Evolutionary conservation across 148 eudicot species (phyloP).

Genomic region (Heliosperma pusillum): DNA sequence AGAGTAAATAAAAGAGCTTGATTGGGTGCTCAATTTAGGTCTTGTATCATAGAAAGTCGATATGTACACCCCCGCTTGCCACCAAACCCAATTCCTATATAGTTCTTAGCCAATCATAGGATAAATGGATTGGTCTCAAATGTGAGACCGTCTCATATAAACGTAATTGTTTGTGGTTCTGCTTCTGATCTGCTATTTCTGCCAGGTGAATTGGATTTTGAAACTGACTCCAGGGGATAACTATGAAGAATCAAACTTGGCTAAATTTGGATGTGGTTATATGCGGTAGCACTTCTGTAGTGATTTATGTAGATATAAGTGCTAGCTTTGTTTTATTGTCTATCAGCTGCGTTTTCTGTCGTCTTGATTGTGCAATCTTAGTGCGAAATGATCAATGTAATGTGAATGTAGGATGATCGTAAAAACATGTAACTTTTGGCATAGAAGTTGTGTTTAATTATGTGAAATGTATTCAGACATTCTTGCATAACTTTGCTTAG

Average conservation of each 20-base stretch:
- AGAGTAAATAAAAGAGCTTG: background rate
- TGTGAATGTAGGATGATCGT: background rate
- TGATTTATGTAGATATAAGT: slow-evolving; percentile 1
- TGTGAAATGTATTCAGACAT: too few relatives aligned
- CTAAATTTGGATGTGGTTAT: background rate
- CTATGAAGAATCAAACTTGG: background rate
- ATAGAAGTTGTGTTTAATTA: background rate
- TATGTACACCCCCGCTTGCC: background rate
- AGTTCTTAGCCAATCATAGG: background rate
- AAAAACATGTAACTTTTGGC: background rate
- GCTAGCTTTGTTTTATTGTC: slow-evolving; percentile 2
- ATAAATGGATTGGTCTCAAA: background rate
- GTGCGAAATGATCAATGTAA: background rate
- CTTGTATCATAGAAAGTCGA: background rate
- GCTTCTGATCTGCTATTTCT: background rate
- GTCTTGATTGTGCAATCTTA: background rate
- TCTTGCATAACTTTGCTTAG: too few relatives aligned
- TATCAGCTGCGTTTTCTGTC: background rate
- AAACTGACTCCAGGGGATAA: background rate
- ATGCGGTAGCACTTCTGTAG: background rate
- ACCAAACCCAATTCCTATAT: background rate
- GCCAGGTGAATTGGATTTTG: background rate
- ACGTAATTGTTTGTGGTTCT: background rate
- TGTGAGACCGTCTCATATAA: background rate
- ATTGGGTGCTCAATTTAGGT: background rate